Conservation (phyloP, 1,284 basidiomycete genomes). For the Phellinidium pouzarii region DNA sequence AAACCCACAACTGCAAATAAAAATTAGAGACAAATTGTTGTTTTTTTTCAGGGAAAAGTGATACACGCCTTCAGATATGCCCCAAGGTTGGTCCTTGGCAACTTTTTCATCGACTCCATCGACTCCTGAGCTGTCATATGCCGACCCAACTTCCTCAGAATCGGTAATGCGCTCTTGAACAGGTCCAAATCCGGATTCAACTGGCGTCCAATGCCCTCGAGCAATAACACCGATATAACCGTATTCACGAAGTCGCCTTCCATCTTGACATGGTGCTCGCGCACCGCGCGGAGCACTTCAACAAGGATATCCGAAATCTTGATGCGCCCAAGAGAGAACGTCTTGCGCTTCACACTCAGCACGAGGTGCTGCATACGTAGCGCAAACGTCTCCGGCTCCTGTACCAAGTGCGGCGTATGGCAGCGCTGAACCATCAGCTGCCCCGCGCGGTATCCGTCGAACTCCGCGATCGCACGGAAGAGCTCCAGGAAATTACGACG, state of each 20-base stretch:
- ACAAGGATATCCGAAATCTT: slow-evolving; percentile 91
- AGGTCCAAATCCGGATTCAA: slow-evolving; percentile 90
- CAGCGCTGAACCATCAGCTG: slow-evolving; percentile 96
- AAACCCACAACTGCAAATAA: slow-evolving; percentile 71
- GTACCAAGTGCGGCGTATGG: slow-evolving; percentile 83
- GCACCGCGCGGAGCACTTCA: slow-evolving; percentile 83
- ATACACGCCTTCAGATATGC: slow-evolving; percentile 74
- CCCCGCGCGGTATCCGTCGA: slow-evolving; percentile 93
- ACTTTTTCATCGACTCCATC: slow-evolving; percentile 40
- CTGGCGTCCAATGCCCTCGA: slow-evolving; percentile 95
- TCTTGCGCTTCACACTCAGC: slow-evolving; percentile 89
- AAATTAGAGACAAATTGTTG: slow-evolving; percentile 4
- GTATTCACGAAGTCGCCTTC: slow-evolving; percentile 99
- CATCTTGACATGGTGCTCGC: slow-evolving; percentile 96
- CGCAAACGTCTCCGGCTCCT: slow-evolving; percentile 92
- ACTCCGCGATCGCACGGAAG: slow-evolving; percentile 92
- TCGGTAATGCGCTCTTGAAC: slow-evolving; percentile 89
- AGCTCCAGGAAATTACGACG: slow-evolving; percentile 93
- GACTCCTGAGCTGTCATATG: slow-evolving; percentile 81
- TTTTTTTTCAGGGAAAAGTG: slow-evolving; percentile 9
- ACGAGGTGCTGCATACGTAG: slow-evolving; percentile 97
- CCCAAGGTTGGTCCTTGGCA: slow-evolving; percentile 66
- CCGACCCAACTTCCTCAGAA: slow-evolving; percentile 80
- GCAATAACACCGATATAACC: slow-evolving; percentile 85
- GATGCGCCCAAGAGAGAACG: slow-evolving; percentile 93